phyloP scores from a whole-genome alignment of 495 filamentous ascomycete species.

The Penicillium dipodomyicola region DNA sequence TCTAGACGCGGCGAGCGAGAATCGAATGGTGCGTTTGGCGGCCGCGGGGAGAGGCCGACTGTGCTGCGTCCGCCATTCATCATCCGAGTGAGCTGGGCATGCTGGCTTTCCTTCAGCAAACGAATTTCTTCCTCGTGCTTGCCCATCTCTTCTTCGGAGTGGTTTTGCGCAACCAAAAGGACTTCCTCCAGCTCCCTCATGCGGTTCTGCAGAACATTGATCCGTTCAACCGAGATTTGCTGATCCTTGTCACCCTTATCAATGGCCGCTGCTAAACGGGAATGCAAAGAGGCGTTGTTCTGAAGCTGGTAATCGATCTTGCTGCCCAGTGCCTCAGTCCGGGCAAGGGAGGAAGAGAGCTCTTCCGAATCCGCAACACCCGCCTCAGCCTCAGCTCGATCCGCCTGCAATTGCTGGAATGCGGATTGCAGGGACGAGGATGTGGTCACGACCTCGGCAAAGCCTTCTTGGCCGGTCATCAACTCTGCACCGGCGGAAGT shows the following conservation, averaged over 20 bases:
- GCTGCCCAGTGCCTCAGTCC: constrained; percentile 71
- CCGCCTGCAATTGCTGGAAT: constrained; percentile 76
- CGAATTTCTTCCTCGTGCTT: constrained; percentile 84
- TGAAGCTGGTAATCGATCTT: constrained; percentile 77
- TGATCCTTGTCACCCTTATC: constrained; percentile 84
- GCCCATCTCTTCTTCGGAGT: constrained; percentile 77
- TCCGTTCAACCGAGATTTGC: constrained; percentile 69
- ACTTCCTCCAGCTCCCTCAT: constrained; percentile 82
- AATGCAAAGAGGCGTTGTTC: constrained; percentile 68
- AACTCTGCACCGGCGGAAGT: constrained; percentile 60
- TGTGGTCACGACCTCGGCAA: constrained; percentile 53
- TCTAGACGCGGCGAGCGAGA: constrained; percentile 56
- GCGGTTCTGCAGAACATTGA: constrained; percentile 75
- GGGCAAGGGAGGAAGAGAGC: constrained; percentile 65
- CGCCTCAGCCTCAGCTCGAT: constrained; percentile 67
- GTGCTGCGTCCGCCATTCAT: constrained; percentile 53
- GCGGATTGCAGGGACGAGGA: constrained; percentile 75
- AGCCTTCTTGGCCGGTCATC: constrained; percentile 41
- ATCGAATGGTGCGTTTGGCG: constrained; percentile 63
- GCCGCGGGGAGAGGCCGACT: constrained; percentile 42
- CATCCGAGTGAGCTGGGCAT: constrained; percentile 71
- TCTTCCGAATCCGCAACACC: constrained; percentile 63
- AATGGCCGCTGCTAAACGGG: constrained; percentile 82
- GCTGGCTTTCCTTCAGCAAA: constrained; percentile 72
- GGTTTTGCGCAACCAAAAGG: constrained; percentile 76